Evolutionary conservation across 2,329 filamentous ascomycete genomes (phyloP).

Genomic region (Ascosphaera apis): DNA sequence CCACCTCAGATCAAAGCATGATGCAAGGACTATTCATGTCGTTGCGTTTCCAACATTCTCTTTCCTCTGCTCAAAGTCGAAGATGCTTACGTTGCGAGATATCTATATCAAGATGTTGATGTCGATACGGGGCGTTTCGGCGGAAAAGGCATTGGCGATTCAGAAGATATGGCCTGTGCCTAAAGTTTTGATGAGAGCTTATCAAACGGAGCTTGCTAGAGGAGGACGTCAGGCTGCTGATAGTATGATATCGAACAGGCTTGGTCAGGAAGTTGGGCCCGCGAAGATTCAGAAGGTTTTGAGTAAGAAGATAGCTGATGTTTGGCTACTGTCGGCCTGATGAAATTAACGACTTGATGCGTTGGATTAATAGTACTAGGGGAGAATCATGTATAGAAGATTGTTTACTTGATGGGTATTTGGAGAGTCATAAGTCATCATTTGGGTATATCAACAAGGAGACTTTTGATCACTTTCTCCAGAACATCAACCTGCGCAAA

Average conservation of each 20-base stretch:
- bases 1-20: background rate
- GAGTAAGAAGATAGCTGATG: constrained; percentile 46
- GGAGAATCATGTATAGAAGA: no score
- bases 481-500: background rate
- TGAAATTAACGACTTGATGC: no score
- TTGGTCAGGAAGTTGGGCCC: constrained; percentile 36
- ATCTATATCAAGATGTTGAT: constrained; percentile 69
- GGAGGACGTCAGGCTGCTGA: constrained; percentile 31
- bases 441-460: no score
- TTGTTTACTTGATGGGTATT: no score
- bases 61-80: constrained; percentile 50
- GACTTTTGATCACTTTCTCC: background rate
- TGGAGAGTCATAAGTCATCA: no score
- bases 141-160: constrained; percentile 58
- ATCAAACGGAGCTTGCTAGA: constrained; percentile 24
- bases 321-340: constrained; percentile 28
- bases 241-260: constrained; percentile 34
- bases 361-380: no score
- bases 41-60: constrained; percentile 51
- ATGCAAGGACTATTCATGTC: constrained; percentile 25
- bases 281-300: constrained; percentile 44
- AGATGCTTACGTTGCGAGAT: constrained; percentile 49
- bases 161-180: constrained; percentile 60
- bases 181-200: constrained; percentile 46
- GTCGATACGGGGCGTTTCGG: constrained; percentile 52